Conservation (phyloP, 768 basidiomycete species). For the Phylloporus scabripes region DNA sequence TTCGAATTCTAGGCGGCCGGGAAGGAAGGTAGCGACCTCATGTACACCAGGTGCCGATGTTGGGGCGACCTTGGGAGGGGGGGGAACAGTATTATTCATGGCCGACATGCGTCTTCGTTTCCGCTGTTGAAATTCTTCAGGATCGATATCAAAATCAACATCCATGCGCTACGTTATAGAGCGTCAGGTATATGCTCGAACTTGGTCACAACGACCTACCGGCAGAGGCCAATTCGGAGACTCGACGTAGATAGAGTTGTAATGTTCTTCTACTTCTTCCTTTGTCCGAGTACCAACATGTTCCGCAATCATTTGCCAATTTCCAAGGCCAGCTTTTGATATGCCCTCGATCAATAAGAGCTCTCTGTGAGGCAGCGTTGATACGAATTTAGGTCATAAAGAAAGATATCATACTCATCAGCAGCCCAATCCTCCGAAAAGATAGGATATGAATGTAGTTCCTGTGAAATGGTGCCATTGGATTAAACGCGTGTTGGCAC, state of each 20-base stretch:
- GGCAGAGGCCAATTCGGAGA: constrained; percentile 78
- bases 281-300: constrained; percentile 92
- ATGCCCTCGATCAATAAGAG: constrained; percentile 85
- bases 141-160: constrained; percentile 61
- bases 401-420: constrained; percentile 66
- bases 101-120: constrained; percentile 86
- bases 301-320: constrained; percentile 95
- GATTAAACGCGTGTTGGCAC: not conserved
- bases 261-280: constrained; percentile 91
- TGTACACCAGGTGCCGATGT: constrained; percentile 89
- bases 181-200: constrained; percentile 1
- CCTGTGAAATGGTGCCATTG: constrained; percentile 42
- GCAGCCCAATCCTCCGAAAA: constrained; percentile 96
- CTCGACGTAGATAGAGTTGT: constrained; percentile 72
- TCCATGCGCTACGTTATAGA: constrained; percentile 37
- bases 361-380: constrained; percentile 50
- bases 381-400: not conserved
- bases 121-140: constrained; percentile 78
- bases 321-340: constrained; percentile 82
- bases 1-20: constrained; percentile 97
- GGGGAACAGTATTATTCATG: constrained; percentile 55
- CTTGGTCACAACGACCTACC: constrained; percentile 38
- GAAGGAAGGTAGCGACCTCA: constrained; percentile 89
- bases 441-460: constrained; percentile 94
- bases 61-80: constrained; percentile 67